Evolutionary conservation across 2,329 filamentous ascomycete species (phyloP), one percentile per base, ranked within the genome.

Genomic region (Arthrinium puccinioides): DNA sequence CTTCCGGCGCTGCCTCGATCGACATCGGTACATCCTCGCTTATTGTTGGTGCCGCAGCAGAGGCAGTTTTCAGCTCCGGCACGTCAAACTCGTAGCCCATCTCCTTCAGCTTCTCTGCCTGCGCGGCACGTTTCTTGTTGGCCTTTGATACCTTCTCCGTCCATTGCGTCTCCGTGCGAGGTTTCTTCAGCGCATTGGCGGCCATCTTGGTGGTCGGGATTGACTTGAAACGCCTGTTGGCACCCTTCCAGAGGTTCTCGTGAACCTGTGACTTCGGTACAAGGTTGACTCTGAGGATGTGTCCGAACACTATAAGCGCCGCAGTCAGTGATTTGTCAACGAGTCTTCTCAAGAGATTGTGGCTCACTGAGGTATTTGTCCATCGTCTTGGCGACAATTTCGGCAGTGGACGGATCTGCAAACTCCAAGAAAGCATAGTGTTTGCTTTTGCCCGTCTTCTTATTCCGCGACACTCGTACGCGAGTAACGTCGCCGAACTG

Each of bases 341-440:
- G 33, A 6, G 10, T 21, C 3, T 10, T 15, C 9, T 11, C n/a
- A 21, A 11, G 11, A 5, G 15, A 21, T 15, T 14, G 9, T 19
- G n/a, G 28, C 38, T 21, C 37, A 40, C 38, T 65, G 18, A 37
- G 16, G 20, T 37, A 37, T 9, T 89, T 94, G 70, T 96, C 79
- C 92, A 98, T 98, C 16, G 92, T 95, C 66, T 88, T 86, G 34
- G 87, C 83, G 21, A 94, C 90, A 50, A 97, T 88, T 52, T 87
- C 83, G 26, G 92, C 90, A n/a, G 74, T 76, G 46, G 63, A 65
- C 33, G 88, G 85, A 40, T 87, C 82, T 23, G 72, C 67, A 55
- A 98, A 98, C 64, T 98, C 87, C 54, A 98, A 75, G 61, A 96
- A 98, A 21, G 87, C 92, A 56, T 84, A 94, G 69, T 97, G 92